These are phyloP conservation scores for Lithospermum erythrorhizon DNA, from an alignment of 257 asterid genomes.

Conservation along the genomic window DNA sequence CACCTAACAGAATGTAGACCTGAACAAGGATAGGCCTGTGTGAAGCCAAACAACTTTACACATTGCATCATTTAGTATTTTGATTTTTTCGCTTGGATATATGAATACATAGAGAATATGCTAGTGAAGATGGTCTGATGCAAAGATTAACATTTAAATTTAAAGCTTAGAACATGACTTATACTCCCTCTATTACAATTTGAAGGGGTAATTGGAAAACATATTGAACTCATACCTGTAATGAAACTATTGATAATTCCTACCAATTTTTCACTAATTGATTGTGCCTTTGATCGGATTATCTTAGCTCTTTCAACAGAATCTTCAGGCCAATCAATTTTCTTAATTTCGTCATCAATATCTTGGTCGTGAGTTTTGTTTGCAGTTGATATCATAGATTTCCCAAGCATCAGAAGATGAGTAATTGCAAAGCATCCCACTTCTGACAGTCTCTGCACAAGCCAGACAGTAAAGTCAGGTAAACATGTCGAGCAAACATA, in stretches of 20 bases:
- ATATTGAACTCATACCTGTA: constrained; percentile 33
- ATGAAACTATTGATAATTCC: constrained; percentile 62
- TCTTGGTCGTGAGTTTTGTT: constrained; percentile 44
- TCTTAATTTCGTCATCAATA: constrained; percentile 44
- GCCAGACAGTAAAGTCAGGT: constrained; percentile 13
- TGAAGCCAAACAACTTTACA: background rate
- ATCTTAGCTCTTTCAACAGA: constrained; percentile 72
- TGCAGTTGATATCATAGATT: constrained; percentile 53
- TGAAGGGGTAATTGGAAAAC: too few species aligned
- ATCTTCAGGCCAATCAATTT: constrained; percentile 86
- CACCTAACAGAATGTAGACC: background rate
- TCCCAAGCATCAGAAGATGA: constrained; percentile 77
- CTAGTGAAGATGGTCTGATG: too few species aligned
- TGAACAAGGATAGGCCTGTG: background rate
- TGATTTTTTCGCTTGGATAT: background rate
- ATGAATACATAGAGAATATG: too few species aligned
- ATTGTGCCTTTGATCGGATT: constrained; percentile 50
- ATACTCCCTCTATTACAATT: too few species aligned
- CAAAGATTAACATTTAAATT: too few species aligned
- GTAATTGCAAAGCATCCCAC: constrained; percentile 86
- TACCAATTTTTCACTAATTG: constrained; percentile 58
- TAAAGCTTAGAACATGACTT: too few species aligned
- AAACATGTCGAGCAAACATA: background rate
- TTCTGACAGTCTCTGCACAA: constrained; percentile 82
- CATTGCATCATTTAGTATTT: background rate